These are phyloP conservation scores for Calycina marina DNA, from an alignment of 2,329 filamentous ascomycete genomes.

Conservation along the genomic window DNA sequence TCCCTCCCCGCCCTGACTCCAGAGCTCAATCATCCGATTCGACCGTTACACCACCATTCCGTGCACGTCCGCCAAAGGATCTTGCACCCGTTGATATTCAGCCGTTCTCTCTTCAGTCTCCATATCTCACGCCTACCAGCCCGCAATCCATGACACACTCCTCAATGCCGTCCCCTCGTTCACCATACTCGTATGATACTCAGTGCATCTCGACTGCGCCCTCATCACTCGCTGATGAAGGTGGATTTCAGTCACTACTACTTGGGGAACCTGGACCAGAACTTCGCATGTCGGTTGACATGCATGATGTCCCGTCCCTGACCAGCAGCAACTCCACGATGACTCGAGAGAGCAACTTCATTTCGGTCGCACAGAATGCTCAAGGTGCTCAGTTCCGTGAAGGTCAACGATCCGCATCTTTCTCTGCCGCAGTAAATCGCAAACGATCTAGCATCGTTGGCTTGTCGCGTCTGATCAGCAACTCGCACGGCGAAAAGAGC, in stretches of 20 bases:
- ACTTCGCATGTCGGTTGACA: conserved; percentile 48
- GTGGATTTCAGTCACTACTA: conserved; percentile 53
- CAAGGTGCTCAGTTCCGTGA: conserved; percentile 33
- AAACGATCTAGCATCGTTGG: conserved; percentile 66
- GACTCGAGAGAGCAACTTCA: conserved; percentile 48
- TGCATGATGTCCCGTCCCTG: conserved; percentile 55
- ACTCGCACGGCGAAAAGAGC: conserved; percentile 59
- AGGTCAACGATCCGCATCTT: conserved; percentile 47
- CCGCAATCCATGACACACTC: conserved; percentile 47
- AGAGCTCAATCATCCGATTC: conserved; percentile 23
- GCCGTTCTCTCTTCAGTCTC: conserved; percentile 26
- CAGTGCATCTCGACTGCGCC: conserved; percentile 61
- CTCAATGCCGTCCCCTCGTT: conserved; percentile 47
- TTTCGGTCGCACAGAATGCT: conserved; percentile 20
- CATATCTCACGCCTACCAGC: conserved; percentile 39
- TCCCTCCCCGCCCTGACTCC: conserved; percentile 23
- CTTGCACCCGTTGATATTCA: conserved; percentile 36
- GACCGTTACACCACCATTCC: conserved; percentile 19
- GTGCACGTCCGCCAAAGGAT: conserved; percentile 24
- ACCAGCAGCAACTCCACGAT: conserved; percentile 68
- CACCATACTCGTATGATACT: conserved; percentile 54
- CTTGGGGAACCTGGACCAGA: conserved; percentile 64
- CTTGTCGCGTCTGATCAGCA: conserved; percentile 61
- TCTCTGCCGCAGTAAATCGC: conserved; percentile 46
- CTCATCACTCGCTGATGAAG: conserved; percentile 59